Percentiles rank a stretch among this genome's conserved stretches.
Evolutionary conservation across 176 grass and related monocot species (phyloP).

Genomic region (Carex pumila): DNA sequence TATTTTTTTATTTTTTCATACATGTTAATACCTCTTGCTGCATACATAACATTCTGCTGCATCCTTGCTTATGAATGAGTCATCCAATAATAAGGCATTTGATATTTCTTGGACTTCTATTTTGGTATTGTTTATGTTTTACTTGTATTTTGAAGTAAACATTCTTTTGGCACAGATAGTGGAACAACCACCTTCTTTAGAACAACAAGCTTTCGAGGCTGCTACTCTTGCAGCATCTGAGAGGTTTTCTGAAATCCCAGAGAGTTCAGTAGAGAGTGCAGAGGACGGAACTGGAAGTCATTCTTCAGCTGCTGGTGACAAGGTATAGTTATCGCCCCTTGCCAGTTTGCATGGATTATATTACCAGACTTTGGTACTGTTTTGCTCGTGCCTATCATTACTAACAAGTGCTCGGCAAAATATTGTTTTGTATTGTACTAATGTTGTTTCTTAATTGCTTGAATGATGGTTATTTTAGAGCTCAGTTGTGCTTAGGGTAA

Average conservation of each 20-base stretch:
- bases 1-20: not conserved
- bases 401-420: not conserved
- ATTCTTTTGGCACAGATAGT: constrained; percentile 40
- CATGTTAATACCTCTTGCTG: constrained; percentile 6
- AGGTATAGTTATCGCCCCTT: constrained; percentile 33
- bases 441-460: not conserved
- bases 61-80: constrained; percentile 7
- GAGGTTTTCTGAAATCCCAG: constrained; percentile 79
- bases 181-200: constrained; percentile 43
- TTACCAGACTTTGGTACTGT: not conserved
- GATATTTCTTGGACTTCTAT: not conserved
- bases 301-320: constrained; percentile 37
- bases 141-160: not conserved
- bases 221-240: constrained; percentile 58
- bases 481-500: not conserved
- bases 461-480: not conserved
- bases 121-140: constrained; percentile 10
- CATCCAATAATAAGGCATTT: not conserved
- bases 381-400: not conserved
- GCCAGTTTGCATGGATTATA: not conserved
- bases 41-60: not conserved
- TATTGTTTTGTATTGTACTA: not conserved
- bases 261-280: constrained; percentile 27
- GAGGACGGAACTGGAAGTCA: constrained; percentile 15
- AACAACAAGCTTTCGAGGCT: constrained; percentile 58